These are phyloP conservation scores for Alternaria sp. DNA, from an alignment of 2,329 filamentous ascomycete species.

Conservation along the genomic window DNA sequence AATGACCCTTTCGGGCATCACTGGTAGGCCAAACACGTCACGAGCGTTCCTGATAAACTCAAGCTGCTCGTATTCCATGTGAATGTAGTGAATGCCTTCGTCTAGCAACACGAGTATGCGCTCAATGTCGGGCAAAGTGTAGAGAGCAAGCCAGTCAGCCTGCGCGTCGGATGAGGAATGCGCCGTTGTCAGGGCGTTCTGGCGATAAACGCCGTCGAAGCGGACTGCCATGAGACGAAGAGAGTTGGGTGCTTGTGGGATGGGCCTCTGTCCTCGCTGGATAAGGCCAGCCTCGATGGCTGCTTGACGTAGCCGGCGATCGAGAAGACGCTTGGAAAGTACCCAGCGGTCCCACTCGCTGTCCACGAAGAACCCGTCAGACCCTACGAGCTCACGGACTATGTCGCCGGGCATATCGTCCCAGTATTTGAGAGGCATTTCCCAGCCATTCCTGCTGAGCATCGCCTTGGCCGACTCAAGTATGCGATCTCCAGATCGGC, in stretches of 20 bases:
- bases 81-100: constrained; percentile 66
- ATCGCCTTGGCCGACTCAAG: constrained; percentile 64
- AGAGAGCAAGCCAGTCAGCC: constrained; percentile 57
- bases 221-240: constrained; percentile 59
- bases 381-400: constrained; percentile 64
- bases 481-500: constrained; percentile 61
- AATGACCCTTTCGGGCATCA: constrained; percentile 62
- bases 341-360: constrained; percentile 66
- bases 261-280: constrained; percentile 50
- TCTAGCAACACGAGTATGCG: constrained; percentile 63
- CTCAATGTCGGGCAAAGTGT: constrained; percentile 62
- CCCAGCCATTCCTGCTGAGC: constrained; percentile 63
- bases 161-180: constrained; percentile 53
- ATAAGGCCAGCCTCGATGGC: constrained; percentile 58
- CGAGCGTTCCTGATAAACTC: constrained; percentile 60
- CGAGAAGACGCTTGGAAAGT: constrained; percentile 60
- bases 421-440: constrained; percentile 62
- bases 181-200: constrained; percentile 48
- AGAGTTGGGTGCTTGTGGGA: constrained; percentile 56
- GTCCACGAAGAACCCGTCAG: constrained; percentile 64
- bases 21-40: constrained; percentile 61
- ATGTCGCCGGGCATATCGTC: constrained; percentile 64
- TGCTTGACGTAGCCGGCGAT: constrained; percentile 56
- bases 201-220: constrained; percentile 60
- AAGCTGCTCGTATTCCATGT: constrained; percentile 64